These are phyloP conservation scores for Cladosporium sphaerospermum DNA, from an alignment of 2,329 filamentous ascomycete genomes.

Conservation along the genomic window DNA sequence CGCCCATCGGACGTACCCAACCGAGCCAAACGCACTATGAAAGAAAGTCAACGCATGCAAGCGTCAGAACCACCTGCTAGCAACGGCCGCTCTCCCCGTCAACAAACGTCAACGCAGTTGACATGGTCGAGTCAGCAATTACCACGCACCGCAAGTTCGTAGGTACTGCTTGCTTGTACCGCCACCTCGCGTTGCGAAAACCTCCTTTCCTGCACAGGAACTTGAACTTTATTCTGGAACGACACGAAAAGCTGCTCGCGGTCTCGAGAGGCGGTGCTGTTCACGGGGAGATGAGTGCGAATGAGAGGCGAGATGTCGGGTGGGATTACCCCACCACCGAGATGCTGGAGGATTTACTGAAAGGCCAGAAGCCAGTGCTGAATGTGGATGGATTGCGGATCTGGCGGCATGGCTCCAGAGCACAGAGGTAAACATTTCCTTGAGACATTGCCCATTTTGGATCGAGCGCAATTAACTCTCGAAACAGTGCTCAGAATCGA, in stretches of 20 bases:
- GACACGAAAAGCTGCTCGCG: conserved; percentile 19
- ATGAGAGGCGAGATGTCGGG: conserved; percentile 3
- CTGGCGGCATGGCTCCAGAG: background rate
- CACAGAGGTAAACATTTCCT: background rate
- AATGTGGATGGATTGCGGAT: conserved; percentile 17
- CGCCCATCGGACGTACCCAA: background rate
- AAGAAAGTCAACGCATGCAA: background rate
- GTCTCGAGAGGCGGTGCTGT: conserved; percentile 4
- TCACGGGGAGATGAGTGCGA: conserved; percentile 11
- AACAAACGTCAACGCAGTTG: conserved; percentile 4
- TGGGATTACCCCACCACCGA: conserved; percentile 27
- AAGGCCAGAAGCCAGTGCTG: conserved; percentile 20
- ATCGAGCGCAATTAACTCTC: background rate
- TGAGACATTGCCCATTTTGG: background rate
- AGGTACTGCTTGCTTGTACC: conserved; percentile 15
- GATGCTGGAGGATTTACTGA: conserved; percentile 23
- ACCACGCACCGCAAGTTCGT: conserved; percentile 13
- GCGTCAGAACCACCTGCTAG: background rate
- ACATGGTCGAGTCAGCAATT: conserved; percentile 16
- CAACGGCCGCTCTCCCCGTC: background rate
- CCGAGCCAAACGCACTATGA: background rate
- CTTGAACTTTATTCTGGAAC: conserved; percentile 24
- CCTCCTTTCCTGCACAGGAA: conserved; percentile 28
- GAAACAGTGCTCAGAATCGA: background rate
- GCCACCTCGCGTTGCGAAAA: conserved; percentile 10